Percentiles rank a stretch among this genome's conserved stretches.
These are phyloP conservation scores for Solanum raphanifolium DNA, from an alignment of 257 asterid species.

Conservation along the genomic window DNA sequence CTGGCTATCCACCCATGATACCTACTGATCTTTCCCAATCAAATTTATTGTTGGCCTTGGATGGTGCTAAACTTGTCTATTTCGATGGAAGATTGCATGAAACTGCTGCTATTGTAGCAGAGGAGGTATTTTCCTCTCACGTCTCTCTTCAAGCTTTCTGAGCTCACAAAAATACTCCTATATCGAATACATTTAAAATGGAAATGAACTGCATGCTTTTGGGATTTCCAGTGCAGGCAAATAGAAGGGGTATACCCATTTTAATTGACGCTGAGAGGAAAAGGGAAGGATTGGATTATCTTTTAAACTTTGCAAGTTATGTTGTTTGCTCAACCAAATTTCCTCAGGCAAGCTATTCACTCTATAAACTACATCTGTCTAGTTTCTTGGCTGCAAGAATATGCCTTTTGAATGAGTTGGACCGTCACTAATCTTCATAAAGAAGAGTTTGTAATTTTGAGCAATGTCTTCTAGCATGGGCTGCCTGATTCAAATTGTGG, in stretches of 20 bases:
- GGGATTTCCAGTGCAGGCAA: slow-evolving; percentile 90
- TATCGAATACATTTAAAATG: neutral
- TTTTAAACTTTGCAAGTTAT: slow-evolving; percentile 59
- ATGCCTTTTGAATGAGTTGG: neutral
- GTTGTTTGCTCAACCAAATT: slow-evolving; percentile 72
- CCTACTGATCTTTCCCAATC: slow-evolving; percentile 70
- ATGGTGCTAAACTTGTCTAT: slow-evolving; percentile 65
- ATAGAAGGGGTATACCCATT: slow-evolving; percentile 75
- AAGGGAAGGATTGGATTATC: slow-evolving; percentile 87
- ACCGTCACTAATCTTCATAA: neutral
- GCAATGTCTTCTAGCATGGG: neutral
- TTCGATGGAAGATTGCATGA: slow-evolving; percentile 78
- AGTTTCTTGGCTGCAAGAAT: slow-evolving; percentile 2
- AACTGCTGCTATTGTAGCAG: slow-evolving; percentile 69
- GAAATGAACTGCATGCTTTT: slow-evolving; percentile 26
- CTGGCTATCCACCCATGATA: slow-evolving; percentile 87
- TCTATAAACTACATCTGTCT: neutral
- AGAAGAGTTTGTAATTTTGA: neutral
- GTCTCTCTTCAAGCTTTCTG: neutral
- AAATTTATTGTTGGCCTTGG: slow-evolving; percentile 50
- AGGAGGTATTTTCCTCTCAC: slow-evolving; percentile 52
- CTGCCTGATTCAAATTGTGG: neutral
- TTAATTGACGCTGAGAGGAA: slow-evolving; percentile 81
- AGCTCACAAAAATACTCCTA: neutral
- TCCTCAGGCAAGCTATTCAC: slow-evolving; percentile 67